Evolutionary conservation across 306 rosid species (phyloP).

Genomic region (Cucumis cinereus): DNA sequence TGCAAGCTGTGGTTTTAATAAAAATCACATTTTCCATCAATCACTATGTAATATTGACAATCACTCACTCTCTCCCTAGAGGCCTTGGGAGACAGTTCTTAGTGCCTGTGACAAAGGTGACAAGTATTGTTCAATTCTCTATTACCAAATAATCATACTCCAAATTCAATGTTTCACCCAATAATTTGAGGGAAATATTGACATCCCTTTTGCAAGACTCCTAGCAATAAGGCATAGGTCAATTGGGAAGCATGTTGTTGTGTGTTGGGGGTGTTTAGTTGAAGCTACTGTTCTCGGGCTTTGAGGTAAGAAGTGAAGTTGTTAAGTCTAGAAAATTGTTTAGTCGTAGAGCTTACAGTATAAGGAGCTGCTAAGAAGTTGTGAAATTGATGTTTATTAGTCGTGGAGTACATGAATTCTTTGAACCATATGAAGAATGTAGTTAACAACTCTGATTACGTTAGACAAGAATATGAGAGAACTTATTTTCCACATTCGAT

Average conservation of each 20-base stretch:
- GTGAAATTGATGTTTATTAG: too few relatives aligned
- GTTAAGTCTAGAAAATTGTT: too few relatives aligned
- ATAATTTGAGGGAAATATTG: background rate
- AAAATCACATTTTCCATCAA: background rate
- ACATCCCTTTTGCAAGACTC: background rate
- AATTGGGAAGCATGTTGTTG: background rate
- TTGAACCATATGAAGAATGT: too few relatives aligned
- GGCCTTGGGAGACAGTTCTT: background rate
- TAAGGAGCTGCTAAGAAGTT: too few relatives aligned
- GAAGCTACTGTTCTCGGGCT: background rate
- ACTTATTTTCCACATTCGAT: too few relatives aligned
- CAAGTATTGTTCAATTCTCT: background rate
- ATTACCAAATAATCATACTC: background rate
- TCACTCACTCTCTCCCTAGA: background rate
- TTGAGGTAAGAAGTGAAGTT: too few relatives aligned
- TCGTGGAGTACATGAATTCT: too few relatives aligned
- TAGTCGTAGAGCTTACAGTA: too few relatives aligned
- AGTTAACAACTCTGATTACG: too few relatives aligned
- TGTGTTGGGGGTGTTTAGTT: background rate
- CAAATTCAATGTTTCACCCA: constrained; percentile 1
- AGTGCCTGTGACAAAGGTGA: background rate
- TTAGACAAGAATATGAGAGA: too few relatives aligned
- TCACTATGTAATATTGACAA: background rate
- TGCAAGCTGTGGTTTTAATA: background rate
- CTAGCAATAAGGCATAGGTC: background rate